Evolutionary conservation across 331 rosid species (phyloP).

Genomic region (Spiraea crenata): DNA sequence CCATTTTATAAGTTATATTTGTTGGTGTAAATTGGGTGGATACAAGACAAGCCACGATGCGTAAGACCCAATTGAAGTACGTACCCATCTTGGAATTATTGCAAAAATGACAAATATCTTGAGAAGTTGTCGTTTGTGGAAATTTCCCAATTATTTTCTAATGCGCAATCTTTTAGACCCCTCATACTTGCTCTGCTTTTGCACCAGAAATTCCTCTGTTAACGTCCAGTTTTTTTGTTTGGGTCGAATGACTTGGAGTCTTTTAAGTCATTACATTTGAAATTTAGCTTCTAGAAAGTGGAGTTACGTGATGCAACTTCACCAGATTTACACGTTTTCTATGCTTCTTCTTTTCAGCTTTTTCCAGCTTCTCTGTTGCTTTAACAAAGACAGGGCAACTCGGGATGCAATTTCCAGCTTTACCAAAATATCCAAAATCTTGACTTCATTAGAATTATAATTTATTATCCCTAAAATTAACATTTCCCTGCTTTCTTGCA

Average conservation of each 20-base stretch:
- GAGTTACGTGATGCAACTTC: slow-evolving; percentile 6
- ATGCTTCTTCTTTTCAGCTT: not conserved
- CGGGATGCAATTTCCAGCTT: not conserved
- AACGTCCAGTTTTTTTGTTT: too few relatives aligned
- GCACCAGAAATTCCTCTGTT: not conserved
- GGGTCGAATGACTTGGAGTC: not conserved
- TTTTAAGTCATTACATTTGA: slow-evolving; percentile 3
- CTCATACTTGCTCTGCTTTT: not conserved
- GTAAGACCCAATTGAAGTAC: too few relatives aligned
- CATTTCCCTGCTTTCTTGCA: not conserved
- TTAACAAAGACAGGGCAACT: not conserved
- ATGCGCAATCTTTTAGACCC: not conserved
- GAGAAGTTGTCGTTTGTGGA: not conserved
- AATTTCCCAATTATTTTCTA: not conserved
- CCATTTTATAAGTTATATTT: not conserved
- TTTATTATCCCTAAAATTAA: not conserved
- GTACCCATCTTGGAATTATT: not conserved
- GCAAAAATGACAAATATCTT: not conserved
- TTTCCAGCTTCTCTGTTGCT: slow-evolving; percentile 2
- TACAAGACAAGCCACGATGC: too few relatives aligned
- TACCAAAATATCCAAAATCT: not conserved
- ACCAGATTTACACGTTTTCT: not conserved
- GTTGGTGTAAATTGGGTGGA: too few relatives aligned
- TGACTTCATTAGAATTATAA: not conserved
- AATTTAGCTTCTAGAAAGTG: not conserved